Conservation (phyloP, 169 alveolate genomes). For the Prorocentrum cordatum region DNA sequence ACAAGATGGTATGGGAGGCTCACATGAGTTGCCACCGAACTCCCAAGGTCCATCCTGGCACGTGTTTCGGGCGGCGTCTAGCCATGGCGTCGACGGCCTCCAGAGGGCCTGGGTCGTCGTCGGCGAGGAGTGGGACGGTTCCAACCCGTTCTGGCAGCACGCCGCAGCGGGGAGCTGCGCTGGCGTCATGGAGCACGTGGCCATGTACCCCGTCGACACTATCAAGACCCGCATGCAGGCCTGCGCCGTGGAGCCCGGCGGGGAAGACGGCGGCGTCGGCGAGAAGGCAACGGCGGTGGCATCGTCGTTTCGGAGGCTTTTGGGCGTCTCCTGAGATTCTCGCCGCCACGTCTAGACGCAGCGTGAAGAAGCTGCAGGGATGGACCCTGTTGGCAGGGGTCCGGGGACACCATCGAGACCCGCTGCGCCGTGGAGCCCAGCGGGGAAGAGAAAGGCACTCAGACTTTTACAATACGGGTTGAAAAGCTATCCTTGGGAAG, state of each 20-base stretch:
- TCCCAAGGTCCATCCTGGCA: neutral
- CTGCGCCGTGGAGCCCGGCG: too few relatives aligned
- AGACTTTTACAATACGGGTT: too few relatives aligned
- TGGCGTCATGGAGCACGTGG: slow-evolving; percentile 95
- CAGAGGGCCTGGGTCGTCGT: slow-evolving; percentile 30
- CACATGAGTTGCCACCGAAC: neutral
- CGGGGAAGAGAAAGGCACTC: too few relatives aligned
- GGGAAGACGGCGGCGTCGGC: neutral
- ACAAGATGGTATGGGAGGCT: too few relatives aligned
- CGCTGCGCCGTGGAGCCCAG: too few relatives aligned
- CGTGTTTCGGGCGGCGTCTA: neutral
- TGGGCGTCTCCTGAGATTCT: neutral
- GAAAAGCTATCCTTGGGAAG: neutral
- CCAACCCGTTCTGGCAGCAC: slow-evolving; percentile 85
- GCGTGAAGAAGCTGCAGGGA: neutral
- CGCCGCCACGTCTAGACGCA: neutral
- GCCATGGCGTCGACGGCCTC: slow-evolving; percentile 5
- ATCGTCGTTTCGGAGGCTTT: neutral
- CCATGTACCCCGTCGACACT: slow-evolving; percentile 94
- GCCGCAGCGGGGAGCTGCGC: slow-evolving; percentile 94
- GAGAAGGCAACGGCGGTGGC: slow-evolving; percentile 37
- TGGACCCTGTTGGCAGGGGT: neutral
- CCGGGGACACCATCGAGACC: neutral
- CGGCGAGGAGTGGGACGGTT: slow-evolving; percentile 79
- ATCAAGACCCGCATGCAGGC: slow-evolving; percentile 84